Evolutionary conservation across 129 eudicot genomes (phyloP), one percentile per base, ranked within the genome.

Genomic region (Escallonia herrerae): DNA sequence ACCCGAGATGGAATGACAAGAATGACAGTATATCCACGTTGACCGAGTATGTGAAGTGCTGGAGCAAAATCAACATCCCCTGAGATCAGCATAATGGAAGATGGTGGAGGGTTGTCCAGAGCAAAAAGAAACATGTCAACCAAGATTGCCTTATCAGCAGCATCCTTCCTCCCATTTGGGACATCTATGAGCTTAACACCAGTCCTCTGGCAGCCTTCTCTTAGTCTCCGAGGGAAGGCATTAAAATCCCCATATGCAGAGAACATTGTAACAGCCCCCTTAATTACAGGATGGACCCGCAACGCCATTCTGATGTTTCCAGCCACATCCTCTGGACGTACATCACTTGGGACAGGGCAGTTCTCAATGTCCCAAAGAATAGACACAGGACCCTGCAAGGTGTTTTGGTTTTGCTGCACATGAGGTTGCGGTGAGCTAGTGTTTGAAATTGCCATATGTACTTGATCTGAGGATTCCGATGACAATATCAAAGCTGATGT

Each of bases 51-150:
- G 56, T 93, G 99, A 46, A 93, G 86, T 5, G 99, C 99, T 5
- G 91, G 95, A 42, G 99, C 74, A 78, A 93, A 93, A 70, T 93
- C 96, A 66, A 93, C 96, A 63, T 93, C 99, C 33, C 99, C 99
- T 0, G 99, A 93, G 44, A 93, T 93, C 50, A 93, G 68, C 99
- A 93, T 78, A 54, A 93, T 93, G 59, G 83, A 81, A 73, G 99
- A 86, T 0, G 99, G 99, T 3, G 99, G 95, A 49, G 77, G 95
- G 56, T 86, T 85, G 75, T 93, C 99, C 2, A 93, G 93, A 64
- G 96, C 99, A 78, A 93, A 93, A 49, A 93, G 96, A 65, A 93
- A 93, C 99, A 93, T 93, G 76, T 93, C 99, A 7, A 93, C 87
- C 63, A 93, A 82, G 70, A 93, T 93, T 38, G 99, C 99, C 77